These are phyloP conservation scores for Nicotiana knightiana DNA, from an alignment of 257 asterid genomes.

Conservation along the genomic window DNA sequence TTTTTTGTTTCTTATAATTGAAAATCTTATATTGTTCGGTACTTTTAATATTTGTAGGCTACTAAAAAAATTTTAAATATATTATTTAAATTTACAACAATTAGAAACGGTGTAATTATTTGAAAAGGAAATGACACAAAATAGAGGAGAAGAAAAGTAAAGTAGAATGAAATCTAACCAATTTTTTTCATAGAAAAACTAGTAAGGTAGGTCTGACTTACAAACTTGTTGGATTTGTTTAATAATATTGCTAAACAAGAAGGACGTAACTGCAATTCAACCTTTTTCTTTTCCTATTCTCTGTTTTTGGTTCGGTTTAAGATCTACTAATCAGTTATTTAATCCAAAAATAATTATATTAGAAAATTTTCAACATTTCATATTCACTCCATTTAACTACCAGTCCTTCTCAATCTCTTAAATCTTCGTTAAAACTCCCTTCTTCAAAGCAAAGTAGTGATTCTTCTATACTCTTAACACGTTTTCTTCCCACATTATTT, in stretches of 20 bases:
- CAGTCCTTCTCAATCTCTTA: not conserved
- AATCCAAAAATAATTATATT: not conserved
- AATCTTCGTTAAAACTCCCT: slow-evolving; percentile 19
- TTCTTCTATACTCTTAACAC: slow-evolving; percentile 20
- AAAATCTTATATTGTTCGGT: too few relatives aligned
- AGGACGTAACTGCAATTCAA: not conserved
- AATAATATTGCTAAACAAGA: not conserved
- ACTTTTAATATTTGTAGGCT: too few relatives aligned
- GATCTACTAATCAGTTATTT: not conserved
- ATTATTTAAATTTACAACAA: too few relatives aligned
- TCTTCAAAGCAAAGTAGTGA: slow-evolving; percentile 45
- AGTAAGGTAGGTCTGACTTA: not conserved
- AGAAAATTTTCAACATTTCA: slow-evolving; percentile 4
- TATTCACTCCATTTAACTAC: slow-evolving; percentile 25
- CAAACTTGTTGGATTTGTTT: not conserved
- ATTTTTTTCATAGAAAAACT: not conserved
- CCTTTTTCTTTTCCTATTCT: not conserved
- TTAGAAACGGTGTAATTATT: too few relatives aligned
- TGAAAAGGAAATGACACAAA: too few relatives aligned
- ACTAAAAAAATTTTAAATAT: too few relatives aligned
- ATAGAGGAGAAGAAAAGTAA: not conserved
- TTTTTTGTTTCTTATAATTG: too few relatives aligned
- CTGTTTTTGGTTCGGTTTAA: not conserved
- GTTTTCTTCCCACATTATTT: slow-evolving; percentile 12
- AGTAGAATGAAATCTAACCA: not conserved